These are phyloP conservation scores for Phytophthora fragariae DNA, from an alignment of 352 stramenopile genomes.

Conservation along the genomic window DNA sequence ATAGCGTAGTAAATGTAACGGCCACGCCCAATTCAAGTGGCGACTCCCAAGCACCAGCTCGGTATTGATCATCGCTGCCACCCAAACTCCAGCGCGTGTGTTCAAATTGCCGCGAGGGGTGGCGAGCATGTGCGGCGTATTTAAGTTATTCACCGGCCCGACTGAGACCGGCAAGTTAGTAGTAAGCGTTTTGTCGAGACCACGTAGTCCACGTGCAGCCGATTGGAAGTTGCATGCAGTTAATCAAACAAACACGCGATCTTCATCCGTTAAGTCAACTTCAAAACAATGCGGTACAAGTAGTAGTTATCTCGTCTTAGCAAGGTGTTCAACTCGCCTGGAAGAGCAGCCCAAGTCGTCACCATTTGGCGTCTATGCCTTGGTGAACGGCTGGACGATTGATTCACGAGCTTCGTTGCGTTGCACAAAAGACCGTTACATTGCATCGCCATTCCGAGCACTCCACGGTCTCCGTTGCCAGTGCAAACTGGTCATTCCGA, in stretches of 20 bases:
- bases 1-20: constrained; percentile 54
- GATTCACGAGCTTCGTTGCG: constrained; percentile 3
- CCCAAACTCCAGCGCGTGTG: constrained; percentile 23
- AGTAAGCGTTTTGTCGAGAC: constrained; percentile 49
- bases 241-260: constrained; percentile 38
- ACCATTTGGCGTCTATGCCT: neutral
- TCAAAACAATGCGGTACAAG: neutral
- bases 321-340: neutral
- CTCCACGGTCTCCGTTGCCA: constrained; percentile 17
- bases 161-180: constrained; percentile 45
- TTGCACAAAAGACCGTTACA: constrained; percentile 5
- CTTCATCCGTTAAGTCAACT: constrained; percentile 21
- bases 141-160: constrained; percentile 56
- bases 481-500: constrained; percentile 18
- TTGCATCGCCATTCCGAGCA: neutral
- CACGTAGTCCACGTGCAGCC: constrained; percentile 38
- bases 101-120: constrained; percentile 26
- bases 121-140: constrained; percentile 45
- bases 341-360: neutral
- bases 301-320: neutral
- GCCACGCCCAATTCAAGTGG: constrained; percentile 22
- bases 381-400: neutral
- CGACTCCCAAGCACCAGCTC: constrained; percentile 18
- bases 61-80: constrained; percentile 27
- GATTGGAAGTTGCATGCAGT: constrained; percentile 47